phyloP scores from a whole-genome alignment of 2,329 filamentous ascomycete species.

The Trichoderma citrinoviride region DNA sequence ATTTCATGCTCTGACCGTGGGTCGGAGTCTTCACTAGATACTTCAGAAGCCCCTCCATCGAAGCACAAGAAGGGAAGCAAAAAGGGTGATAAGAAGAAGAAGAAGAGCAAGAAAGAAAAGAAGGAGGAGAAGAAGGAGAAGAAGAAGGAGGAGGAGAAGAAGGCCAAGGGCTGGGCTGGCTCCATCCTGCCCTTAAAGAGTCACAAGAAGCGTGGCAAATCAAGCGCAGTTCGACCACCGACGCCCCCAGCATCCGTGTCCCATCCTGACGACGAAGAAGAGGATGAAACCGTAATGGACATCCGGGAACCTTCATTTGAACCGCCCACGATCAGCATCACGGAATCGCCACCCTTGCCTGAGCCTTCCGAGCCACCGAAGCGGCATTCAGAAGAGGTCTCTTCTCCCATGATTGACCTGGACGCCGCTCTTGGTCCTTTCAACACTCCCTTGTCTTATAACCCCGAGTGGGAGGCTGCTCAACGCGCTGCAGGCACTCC shows the following conservation, averaged over 20 bases:
- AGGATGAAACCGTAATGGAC: slow-evolving; percentile 31
- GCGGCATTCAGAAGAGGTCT: slow-evolving; percentile 57
- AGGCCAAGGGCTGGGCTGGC: slow-evolving; percentile 71
- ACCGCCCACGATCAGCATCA: slow-evolving; percentile 43
- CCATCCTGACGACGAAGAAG: slow-evolving; percentile 32
- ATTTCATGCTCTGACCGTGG: slow-evolving; percentile 40
- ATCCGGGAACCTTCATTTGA: slow-evolving; percentile 28
- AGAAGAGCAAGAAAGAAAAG: slow-evolving; percentile 70
- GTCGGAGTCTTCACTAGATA: slow-evolving; percentile 31
- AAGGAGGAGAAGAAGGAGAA: slow-evolving; percentile 49
- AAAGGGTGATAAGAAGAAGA: slow-evolving; percentile 51
- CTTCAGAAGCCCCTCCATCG: slow-evolving; percentile 24
- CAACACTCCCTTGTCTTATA: slow-evolving; percentile 69
- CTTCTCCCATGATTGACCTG: slow-evolving; percentile 84
- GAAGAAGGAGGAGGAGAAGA: slow-evolving; percentile 56
- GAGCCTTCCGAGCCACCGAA: slow-evolving; percentile 36
- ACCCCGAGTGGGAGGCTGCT: slow-evolving; percentile 65
- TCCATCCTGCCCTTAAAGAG: slow-evolving; percentile 62
- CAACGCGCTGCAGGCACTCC: slow-evolving; percentile 56
- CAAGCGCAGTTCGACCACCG: slow-evolving; percentile 41
- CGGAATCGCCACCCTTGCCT: slow-evolving; percentile 38
- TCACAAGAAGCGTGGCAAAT: slow-evolving; percentile 43
- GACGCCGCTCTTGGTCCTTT: slow-evolving; percentile 92
- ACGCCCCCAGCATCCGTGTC: slow-evolving; percentile 45
- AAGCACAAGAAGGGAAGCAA: slow-evolving; percentile 34